Percentiles rank a stretch among this genome's conserved stretches.
phyloP scores from a whole-genome alignment of 116 monocot species.

The Dioscorea cayenensis region DNA sequence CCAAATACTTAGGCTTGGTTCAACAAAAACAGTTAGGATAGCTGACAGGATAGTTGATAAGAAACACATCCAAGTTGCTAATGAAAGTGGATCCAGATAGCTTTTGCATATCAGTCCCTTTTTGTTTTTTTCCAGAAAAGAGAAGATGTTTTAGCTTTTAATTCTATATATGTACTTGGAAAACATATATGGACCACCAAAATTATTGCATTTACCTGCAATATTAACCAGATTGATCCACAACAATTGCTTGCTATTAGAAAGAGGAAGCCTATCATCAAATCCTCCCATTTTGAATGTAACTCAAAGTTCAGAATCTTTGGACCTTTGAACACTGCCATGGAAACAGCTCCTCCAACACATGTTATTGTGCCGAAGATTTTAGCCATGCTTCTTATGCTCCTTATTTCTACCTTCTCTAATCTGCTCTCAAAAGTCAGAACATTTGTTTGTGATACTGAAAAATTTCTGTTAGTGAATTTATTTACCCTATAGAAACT shows the following conservation, averaged over 20 bases:
- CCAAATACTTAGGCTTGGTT: slow-evolving; percentile 32
- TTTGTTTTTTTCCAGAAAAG: background rate
- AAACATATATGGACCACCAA: background rate
- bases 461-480: background rate
- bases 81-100: slow-evolving; percentile 31
- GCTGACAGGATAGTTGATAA: slow-evolving; percentile 37
- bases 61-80: slow-evolving; percentile 54
- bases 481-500: slow-evolving; percentile 23
- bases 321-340: slow-evolving; percentile 39
- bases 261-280: slow-evolving; percentile 31
- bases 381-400: slow-evolving; percentile 39
- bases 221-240: slow-evolving; percentile 45
- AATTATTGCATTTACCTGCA: slow-evolving; percentile 28
- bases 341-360: slow-evolving; percentile 34
- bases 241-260: slow-evolving; percentile 36
- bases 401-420: slow-evolving; percentile 33
- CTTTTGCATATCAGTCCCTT: slow-evolving; percentile 39
- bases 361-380: slow-evolving; percentile 42
- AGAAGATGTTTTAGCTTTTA: background rate
- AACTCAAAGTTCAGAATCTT: slow-evolving; percentile 17
- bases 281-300: slow-evolving; percentile 12
- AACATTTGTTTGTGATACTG: background rate
- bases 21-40: slow-evolving; percentile 18
- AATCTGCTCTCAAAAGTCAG: slow-evolving; percentile 10
- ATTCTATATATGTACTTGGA: background rate